Conservation (phyloP, 805 yeast genomes). For the Candida broadrunensis region DNA sequence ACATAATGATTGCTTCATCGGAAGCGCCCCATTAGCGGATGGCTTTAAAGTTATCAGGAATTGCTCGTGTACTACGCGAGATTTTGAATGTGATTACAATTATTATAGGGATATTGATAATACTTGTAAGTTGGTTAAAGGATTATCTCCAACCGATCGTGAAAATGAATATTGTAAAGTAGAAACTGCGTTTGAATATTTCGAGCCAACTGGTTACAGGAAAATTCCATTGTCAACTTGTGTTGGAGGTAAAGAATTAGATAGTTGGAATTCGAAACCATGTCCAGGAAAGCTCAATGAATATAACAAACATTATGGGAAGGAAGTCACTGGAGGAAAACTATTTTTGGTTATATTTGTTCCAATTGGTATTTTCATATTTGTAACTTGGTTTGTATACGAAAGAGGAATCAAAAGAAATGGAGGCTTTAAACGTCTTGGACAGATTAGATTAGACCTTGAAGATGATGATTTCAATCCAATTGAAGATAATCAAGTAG, state of each 20-base stretch:
- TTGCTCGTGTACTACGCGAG: conserved; percentile 83
- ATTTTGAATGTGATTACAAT: conserved; percentile 93
- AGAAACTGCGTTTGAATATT: conserved; percentile 61
- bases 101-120: conserved; percentile 70
- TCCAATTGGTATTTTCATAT: conserved; percentile 54
- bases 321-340: conserved; percentile 54
- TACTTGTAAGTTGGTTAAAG: conserved; percentile 80
- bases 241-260: conserved; percentile 72
- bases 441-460: conserved; percentile 82
- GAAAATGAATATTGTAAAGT: conserved; percentile 54
- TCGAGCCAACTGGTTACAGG: conserved; percentile 91
- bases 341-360: conserved; percentile 52
- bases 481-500: conserved; percentile 62
- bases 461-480: conserved; percentile 51
- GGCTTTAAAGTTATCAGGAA: conserved; percentile 58
- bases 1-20: conserved; percentile 65
- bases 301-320: conserved; percentile 51
- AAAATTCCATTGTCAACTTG: conserved; percentile 84
- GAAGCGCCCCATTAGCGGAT: conserved; percentile 52
- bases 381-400: conserved; percentile 67
- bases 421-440: conserved; percentile 74
- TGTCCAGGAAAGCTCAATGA: conserved; percentile 87
- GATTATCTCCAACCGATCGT: conserved; percentile 65
- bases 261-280: conserved; percentile 59
- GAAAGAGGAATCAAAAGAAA: conserved; percentile 77